These are phyloP conservation scores for Kodamaea derodonti DNA, from an alignment of 1,139 yeast genomes.

Conservation along the genomic window DNA sequence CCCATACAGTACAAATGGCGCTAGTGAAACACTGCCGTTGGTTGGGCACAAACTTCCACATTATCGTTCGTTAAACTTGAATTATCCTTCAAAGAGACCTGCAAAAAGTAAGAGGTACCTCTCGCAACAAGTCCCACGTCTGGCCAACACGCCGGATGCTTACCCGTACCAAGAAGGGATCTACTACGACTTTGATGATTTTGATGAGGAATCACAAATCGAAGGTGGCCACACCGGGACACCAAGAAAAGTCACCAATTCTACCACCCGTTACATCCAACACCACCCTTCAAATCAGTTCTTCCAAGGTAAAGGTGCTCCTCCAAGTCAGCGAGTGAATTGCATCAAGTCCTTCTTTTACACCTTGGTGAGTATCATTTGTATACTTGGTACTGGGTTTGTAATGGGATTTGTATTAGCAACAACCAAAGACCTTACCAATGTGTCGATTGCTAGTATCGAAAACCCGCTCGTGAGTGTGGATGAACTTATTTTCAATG, in stretches of 20 bases:
- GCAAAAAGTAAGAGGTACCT: slow-evolving; percentile 34
- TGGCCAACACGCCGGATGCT: slow-evolving; percentile 29
- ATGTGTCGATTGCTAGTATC: slow-evolving; percentile 56
- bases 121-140: slow-evolving; percentile 12
- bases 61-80: slow-evolving; percentile 40
- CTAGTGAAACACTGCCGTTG: slow-evolving; percentile 33
- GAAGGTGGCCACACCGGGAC: slow-evolving; percentile 4
- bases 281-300: slow-evolving; percentile 20
- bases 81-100: slow-evolving; percentile 24
- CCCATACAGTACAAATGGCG: slow-evolving; percentile 27
- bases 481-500: slow-evolving; percentile 80
- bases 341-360: slow-evolving; percentile 53
- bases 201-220: slow-evolving; percentile 31
- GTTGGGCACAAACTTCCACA: slow-evolving; percentile 38
- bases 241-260: slow-evolving; percentile 9
- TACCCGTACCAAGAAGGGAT: slow-evolving; percentile 44
- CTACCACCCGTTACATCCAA: slow-evolving; percentile 11
- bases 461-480: slow-evolving; percentile 75
- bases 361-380: slow-evolving; percentile 49
- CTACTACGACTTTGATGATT: slow-evolving; percentile 39
- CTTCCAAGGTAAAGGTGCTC: slow-evolving; percentile 27
- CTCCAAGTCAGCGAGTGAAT: slow-evolving; percentile 14
- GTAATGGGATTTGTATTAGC: slow-evolving; percentile 81
- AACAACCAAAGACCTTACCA: slow-evolving; percentile 76
- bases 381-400: slow-evolving; percentile 67